Conservation (phyloP, 306 rosid species). For the Cicer judaicum region DNA sequence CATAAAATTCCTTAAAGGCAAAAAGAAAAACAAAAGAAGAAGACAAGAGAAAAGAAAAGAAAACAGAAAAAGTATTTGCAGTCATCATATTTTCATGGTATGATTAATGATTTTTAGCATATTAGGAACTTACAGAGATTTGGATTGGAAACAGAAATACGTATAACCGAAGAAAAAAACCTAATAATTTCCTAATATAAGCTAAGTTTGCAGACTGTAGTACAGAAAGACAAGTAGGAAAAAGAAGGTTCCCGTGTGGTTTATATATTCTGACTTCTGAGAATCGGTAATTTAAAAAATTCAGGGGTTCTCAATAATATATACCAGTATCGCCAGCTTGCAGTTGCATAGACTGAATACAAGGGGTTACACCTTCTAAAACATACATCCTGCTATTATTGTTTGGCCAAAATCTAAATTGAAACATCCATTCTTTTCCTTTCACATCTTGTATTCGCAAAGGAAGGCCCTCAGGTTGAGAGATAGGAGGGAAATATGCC, state of each 20-base stretch:
- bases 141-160: background rate
- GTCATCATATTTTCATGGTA: constrained; percentile 19
- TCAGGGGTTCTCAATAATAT: constrained; percentile 27
- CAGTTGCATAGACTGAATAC: constrained; percentile 99
- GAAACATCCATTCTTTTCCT: constrained; percentile 99
- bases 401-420: constrained; percentile 99
- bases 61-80: constrained; percentile 14
- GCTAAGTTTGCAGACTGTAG: constrained; percentile 2
- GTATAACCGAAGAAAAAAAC: constrained; percentile 4
- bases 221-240: background rate
- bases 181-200: constrained; percentile 6
- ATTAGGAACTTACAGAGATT: constrained; percentile 25
- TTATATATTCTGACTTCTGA: constrained; percentile 38
- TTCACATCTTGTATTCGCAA: constrained; percentile 92
- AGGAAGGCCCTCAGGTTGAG: constrained; percentile 99
- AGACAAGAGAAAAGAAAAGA: background rate
- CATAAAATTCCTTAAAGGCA: constrained; percentile 5
- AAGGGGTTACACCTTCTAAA: constrained; percentile 97
- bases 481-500: constrained; percentile 98
- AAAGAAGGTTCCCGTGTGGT: constrained; percentile 10
- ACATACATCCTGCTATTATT: constrained; percentile 99
- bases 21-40: background rate
- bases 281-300: constrained; percentile 28
- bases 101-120: constrained; percentile 11
- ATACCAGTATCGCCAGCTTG: constrained; percentile 99